Evolutionary conservation across 345 rosid species (phyloP).

Genomic region (Eucalyptus leucophloia): DNA sequence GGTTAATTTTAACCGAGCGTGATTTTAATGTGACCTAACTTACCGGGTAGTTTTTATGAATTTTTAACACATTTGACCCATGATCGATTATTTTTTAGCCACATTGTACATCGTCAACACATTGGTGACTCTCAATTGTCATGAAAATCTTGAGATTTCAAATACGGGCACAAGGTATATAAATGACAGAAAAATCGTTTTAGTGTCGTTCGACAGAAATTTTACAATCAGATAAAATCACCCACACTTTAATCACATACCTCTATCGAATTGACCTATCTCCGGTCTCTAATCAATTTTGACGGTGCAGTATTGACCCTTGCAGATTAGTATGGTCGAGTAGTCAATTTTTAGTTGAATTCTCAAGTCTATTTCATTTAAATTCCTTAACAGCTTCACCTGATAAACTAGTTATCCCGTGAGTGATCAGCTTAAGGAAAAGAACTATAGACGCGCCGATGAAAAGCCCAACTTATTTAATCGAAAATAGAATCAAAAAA

Average conservation of each 20-base stretch:
- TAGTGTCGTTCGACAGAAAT: no score
- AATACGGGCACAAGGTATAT: fast-evolving
- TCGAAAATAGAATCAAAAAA: fast-evolving
- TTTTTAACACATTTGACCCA: no score
- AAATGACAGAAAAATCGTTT: no score
- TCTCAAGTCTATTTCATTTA: fast-evolving
- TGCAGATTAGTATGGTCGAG: fast-evolving
- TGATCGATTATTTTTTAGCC: no score
- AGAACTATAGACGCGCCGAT: fast-evolving
- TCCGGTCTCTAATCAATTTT: fast-evolving
- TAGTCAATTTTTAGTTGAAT: no score
- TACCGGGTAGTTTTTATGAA: fast-evolving
- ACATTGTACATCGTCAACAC: fast-evolving
- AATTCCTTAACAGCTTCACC: no score
- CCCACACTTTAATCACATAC: no score
- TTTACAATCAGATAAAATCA: no score
- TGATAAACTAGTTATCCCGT: fast-evolving
- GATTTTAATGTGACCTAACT: fast-evolving
- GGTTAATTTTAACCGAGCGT: fast-evolving
- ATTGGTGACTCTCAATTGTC: no score
- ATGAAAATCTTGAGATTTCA: fast-evolving
- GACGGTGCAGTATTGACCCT: fast-evolving
- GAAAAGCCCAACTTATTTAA: fast-evolving
- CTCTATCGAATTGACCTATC: fast-evolving
- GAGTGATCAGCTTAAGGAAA: fast-evolving